A percentile compares a stretch with the other conserved stretches of the same genome.
Conservation (phyloP, 2,329 filamentous ascomycete species). For the Ceratocystis smalleyi region DNA sequence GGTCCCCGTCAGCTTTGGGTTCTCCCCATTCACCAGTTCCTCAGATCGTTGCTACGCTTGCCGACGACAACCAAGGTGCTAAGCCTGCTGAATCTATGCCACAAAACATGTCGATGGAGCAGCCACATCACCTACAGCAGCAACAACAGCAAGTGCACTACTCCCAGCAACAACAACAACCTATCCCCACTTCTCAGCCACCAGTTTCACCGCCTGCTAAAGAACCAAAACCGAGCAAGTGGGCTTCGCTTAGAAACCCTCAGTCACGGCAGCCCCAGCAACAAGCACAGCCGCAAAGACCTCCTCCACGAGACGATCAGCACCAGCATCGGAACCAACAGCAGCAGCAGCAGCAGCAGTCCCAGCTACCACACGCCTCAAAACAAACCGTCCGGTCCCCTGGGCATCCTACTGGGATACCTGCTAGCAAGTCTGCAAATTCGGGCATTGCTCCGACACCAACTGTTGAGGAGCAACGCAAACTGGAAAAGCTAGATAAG, state of each 20-base stretch:
- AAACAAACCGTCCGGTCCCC: conserved; percentile 25
- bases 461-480: conserved; percentile 46
- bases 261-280: conserved; percentile 14
- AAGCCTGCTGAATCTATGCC: not conserved
- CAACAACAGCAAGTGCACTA: not conserved
- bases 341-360: not conserved
- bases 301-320: not conserved
- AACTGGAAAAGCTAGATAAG: conserved; percentile 56
- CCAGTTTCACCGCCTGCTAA: conserved; percentile 14
- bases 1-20: conserved; percentile 15
- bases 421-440: conserved; percentile 10
- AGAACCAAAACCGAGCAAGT: conserved; percentile 4
- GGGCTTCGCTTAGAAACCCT: conserved; percentile 1
- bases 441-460: conserved; percentile 53
- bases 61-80: conserved; percentile 21
- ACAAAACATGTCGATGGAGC: not conserved
- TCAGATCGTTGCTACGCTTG: conserved; percentile 50
- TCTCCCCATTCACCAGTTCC: conserved; percentile 30
- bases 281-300: conserved; percentile 13
- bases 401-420: conserved; percentile 35
- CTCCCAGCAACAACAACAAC: not conserved
- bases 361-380: not conserved
- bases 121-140: not conserved
- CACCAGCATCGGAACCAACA: not conserved
- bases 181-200: not conserved